Evolutionary conservation across 805 yeast species (phyloP).

Genomic region (Candida sakaeoensis): DNA sequence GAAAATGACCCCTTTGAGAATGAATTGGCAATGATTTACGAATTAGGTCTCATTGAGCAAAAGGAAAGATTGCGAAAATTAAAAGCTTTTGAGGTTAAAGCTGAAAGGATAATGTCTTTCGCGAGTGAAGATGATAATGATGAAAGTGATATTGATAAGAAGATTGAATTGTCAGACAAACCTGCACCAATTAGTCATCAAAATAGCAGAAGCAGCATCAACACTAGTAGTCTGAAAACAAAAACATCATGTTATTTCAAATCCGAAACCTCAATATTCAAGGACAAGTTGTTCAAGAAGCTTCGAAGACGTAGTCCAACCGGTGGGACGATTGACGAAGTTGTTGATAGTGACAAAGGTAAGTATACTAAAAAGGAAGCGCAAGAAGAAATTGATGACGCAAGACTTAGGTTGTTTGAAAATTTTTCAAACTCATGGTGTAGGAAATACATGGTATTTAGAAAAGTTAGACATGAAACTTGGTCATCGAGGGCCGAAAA

Average conservation of each 20-base stretch:
- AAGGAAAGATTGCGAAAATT: slow-evolving; percentile 51
- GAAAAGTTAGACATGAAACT: slow-evolving; percentile 16
- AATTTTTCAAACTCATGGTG: slow-evolving; percentile 35
- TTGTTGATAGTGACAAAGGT: background rate
- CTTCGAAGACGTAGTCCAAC: slow-evolving; percentile 2
- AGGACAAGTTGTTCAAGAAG: slow-evolving; percentile 9
- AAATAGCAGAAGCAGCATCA: background rate
- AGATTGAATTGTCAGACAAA: slow-evolving; percentile 9
- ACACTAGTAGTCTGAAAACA: background rate
- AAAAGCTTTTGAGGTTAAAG: slow-evolving; percentile 32
- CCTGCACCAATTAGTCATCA: slow-evolving; percentile 3
- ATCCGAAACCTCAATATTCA: slow-evolving; percentile 3
- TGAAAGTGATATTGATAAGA: slow-evolving; percentile 12
- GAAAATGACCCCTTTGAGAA: slow-evolving; percentile 91
- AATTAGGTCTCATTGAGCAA: slow-evolving; percentile 67
- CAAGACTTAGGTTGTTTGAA: slow-evolving; percentile 21
- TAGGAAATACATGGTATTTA: slow-evolving; percentile 25
- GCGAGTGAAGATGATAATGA: slow-evolving; percentile 13
- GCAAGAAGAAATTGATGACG: slow-evolving; percentile 21
- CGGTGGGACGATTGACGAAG: slow-evolving; percentile 3
- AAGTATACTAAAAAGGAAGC: slow-evolving; percentile 21
- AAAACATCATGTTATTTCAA: slow-evolving; percentile 11
- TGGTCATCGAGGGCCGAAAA: slow-evolving; percentile 24
- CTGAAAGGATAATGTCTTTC: slow-evolving; percentile 13
- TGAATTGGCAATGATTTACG: slow-evolving; percentile 59